phyloP scores from a whole-genome alignment of 345 rosid species.

The Citrus trifoliata region DNA sequence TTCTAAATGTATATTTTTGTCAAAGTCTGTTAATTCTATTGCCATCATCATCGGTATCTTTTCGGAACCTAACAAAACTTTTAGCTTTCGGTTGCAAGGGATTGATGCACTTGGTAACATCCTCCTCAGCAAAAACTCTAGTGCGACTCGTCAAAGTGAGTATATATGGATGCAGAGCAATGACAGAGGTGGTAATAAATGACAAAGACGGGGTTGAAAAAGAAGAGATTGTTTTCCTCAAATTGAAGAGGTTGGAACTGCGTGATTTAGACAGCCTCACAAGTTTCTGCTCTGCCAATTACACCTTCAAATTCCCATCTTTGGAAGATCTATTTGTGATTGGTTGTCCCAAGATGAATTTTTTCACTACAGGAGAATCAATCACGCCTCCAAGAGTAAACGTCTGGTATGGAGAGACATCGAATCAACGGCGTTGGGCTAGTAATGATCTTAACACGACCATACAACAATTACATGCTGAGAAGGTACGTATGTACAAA shows the following conservation, averaged over 20 bases:
- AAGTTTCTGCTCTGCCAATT: not conserved
- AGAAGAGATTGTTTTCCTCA: not conserved
- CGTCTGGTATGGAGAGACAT: not conserved
- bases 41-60: no score
- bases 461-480: not conserved
- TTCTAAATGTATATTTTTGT: no score
- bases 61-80: no score
- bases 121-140: no score
- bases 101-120: no score
- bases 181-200: no score
- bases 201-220: no score
- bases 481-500: not conserved
- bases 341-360: not conserved
- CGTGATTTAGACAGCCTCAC: not conserved
- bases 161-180: no score
- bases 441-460: not conserved
- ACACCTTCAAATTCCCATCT: constrained; percentile 3
- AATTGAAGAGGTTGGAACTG: not conserved
- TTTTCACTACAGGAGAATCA: not conserved
- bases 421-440: not conserved
- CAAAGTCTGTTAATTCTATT: no score
- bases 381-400: not conserved
- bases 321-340: not conserved
- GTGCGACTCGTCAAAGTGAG: no score
- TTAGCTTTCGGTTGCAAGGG: no score